These are phyloP conservation scores for Boletellus sp. DNA, from an alignment of 768 basidiomycete species.

Conservation along the genomic window DNA sequence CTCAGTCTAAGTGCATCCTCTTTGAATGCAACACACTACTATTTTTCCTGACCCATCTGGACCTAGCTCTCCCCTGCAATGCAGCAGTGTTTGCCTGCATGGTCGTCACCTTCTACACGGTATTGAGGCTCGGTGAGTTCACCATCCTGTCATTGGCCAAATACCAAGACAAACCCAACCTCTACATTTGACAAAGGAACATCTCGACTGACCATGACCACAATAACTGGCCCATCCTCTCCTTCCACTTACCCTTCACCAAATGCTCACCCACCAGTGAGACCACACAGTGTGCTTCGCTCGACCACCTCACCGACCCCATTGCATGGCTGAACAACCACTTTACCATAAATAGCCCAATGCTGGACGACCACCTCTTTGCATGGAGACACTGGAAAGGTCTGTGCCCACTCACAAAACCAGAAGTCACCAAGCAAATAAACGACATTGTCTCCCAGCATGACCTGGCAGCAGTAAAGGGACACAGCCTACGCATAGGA, in stretches of 20 bases:
- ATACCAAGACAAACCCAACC: no score
- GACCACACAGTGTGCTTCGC: no score
- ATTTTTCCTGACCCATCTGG: no score
- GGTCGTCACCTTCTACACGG: background rate
- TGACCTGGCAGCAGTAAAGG: background rate
- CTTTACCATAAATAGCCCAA: background rate
- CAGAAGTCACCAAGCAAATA: no score
- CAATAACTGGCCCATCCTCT: no score
- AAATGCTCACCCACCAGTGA: no score
- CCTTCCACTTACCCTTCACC: no score
- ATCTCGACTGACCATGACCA: no score
- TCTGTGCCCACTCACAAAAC: no score
- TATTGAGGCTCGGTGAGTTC: background rate
- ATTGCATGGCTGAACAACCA: background rate
- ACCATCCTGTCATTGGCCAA: background rate
- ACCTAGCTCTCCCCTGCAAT: constrained; percentile 28
- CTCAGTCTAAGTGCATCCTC: background rate
- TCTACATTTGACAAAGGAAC: no score
- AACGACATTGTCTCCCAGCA: background rate
- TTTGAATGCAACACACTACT: constrained; percentile 25
- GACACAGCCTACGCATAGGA: constrained; percentile 31
- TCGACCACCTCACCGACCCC: no score
- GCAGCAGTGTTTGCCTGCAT: constrained; percentile 35
- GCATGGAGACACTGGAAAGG: no score
- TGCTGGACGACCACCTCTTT: background rate